phyloP scores from a whole-genome alignment of 768 basidiomycete genomes.

The Hygrocybe punicea region DNA sequence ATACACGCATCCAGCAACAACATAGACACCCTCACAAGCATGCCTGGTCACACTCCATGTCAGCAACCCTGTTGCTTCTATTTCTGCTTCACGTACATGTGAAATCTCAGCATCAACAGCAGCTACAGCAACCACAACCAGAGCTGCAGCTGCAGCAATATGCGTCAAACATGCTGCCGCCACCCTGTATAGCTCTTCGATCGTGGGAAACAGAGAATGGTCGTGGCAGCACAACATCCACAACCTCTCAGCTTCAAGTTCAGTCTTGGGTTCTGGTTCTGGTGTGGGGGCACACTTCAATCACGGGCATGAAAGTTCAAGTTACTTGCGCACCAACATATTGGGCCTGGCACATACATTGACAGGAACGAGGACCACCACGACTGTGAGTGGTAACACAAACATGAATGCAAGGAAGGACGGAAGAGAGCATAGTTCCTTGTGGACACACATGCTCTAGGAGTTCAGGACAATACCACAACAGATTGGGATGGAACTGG shows the following conservation, averaged over 20 bases:
- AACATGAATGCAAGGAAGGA: constrained; percentile 35
- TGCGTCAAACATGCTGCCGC: constrained; percentile 41
- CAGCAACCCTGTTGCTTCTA: too few relatives aligned
- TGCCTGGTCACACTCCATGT: too few relatives aligned
- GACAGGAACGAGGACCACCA: constrained; percentile 52
- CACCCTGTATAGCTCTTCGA: constrained; percentile 48
- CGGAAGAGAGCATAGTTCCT: constrained; percentile 30
- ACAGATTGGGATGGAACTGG: constrained; percentile 35
- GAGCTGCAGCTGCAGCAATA: too few relatives aligned
- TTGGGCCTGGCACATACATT: constrained; percentile 59
- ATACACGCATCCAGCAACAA: constrained; percentile 11
- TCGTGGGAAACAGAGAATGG: constrained; percentile 37
- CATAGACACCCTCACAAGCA: too few relatives aligned
- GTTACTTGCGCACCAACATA: constrained; percentile 40
- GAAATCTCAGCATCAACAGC: background rate
- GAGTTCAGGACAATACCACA: too few relatives aligned
- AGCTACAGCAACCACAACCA: constrained; percentile 39
- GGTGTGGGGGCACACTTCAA: constrained; percentile 17
- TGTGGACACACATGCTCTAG: constrained; percentile 43
- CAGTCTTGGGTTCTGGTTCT: too few relatives aligned
- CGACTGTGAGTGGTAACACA: constrained; percentile 48
- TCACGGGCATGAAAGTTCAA: background rate
- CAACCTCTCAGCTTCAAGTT: constrained; percentile 40
- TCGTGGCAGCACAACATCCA: constrained; percentile 43
- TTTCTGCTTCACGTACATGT: too few relatives aligned